Evolutionary conservation across 805 yeast species (phyloP).

Genomic region (Candida tallmaniae): DNA sequence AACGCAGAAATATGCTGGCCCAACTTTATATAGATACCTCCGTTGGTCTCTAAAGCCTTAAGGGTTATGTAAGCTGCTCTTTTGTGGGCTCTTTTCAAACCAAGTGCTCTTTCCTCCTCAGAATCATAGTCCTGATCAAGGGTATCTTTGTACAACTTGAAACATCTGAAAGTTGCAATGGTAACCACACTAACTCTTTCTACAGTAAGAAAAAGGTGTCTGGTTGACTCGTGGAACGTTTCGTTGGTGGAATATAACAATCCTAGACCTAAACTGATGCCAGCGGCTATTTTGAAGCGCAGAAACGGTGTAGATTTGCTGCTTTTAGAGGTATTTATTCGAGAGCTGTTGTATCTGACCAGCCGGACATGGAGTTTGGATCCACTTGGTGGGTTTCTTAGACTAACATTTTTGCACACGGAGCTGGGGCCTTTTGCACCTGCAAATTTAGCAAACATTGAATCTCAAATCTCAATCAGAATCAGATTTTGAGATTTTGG

Average conservation of each 20-base stretch:
- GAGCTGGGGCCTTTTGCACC: too few species aligned
- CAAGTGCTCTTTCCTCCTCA: conserved; percentile 43
- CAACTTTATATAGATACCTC: conserved; percentile 88
- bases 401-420: too few species aligned
- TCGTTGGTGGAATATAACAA: conserved; percentile 35
- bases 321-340: too few species aligned
- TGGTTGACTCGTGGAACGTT: conserved; percentile 24
- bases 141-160: conserved; percentile 59
- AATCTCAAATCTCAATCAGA: too few species aligned
- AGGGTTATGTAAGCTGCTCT: conserved; percentile 77
- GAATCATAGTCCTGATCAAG: conserved; percentile 42
- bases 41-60: conserved; percentile 75
- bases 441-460: too few species aligned
- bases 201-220: conserved; percentile 31
- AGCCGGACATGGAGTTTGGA: too few species aligned
- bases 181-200: conserved; percentile 61
- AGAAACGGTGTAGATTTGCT: too few species aligned
- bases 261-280: conserved; percentile 24
- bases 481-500: too few species aligned
- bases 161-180: conserved; percentile 68
- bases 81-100: conserved; percentile 62
- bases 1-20: conserved; percentile 94
- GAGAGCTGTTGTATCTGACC: too few species aligned
- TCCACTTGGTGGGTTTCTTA: too few species aligned
- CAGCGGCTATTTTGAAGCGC: conserved; percentile 18